phyloP scores from a whole-genome alignment of 805 yeast genomes.

The Metschnikowia orientalis region DNA sequence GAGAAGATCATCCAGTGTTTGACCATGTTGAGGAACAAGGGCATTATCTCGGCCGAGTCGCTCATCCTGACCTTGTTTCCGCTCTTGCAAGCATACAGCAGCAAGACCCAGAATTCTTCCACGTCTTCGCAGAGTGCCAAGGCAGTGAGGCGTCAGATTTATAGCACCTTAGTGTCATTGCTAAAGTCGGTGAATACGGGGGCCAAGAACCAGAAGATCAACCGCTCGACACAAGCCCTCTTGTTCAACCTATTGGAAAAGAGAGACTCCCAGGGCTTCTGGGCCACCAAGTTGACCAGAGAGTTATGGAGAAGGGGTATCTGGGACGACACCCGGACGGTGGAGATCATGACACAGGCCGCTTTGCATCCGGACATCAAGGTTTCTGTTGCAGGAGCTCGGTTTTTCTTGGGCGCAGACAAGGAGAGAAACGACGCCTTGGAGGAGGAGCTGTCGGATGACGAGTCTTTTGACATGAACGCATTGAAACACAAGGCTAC shows the following conservation, averaged over 20 bases:
- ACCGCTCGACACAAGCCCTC: conserved; percentile 86
- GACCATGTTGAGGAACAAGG: conserved; percentile 86
- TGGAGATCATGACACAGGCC: conserved; percentile 97
- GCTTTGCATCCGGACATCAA: conserved; percentile 83
- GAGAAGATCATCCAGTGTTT: conserved; percentile 89
- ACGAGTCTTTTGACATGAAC: conserved; percentile 66
- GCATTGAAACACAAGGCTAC: conserved; percentile 75
- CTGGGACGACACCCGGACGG: conserved; percentile 96
- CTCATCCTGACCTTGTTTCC: conserved; percentile 89
- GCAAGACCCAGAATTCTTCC: conserved; percentile 30
- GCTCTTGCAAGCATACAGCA: conserved; percentile 60
- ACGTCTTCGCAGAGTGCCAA: conserved; percentile 64
- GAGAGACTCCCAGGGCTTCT: conserved; percentile 72
- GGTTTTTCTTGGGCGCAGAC: conserved; percentile 92
- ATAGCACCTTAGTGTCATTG: conserved; percentile 70
- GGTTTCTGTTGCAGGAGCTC: conserved; percentile 84
- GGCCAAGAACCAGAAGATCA: conserved; percentile 84
- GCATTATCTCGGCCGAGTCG: conserved; percentile 69
- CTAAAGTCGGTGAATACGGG: conserved; percentile 82
- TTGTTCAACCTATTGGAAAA: conserved; percentile 82
- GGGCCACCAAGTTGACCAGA: conserved; percentile 94
- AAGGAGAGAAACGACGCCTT: conserved; percentile 83
- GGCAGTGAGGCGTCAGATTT: conserved; percentile 76
- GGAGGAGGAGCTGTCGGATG: conserved; percentile 68
- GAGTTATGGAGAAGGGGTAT: conserved; percentile 97